Base-by-base conservation (phyloP, 2,329 filamentous ascomycete species). In the Coniosporium tulheliwenetii region DNA sequence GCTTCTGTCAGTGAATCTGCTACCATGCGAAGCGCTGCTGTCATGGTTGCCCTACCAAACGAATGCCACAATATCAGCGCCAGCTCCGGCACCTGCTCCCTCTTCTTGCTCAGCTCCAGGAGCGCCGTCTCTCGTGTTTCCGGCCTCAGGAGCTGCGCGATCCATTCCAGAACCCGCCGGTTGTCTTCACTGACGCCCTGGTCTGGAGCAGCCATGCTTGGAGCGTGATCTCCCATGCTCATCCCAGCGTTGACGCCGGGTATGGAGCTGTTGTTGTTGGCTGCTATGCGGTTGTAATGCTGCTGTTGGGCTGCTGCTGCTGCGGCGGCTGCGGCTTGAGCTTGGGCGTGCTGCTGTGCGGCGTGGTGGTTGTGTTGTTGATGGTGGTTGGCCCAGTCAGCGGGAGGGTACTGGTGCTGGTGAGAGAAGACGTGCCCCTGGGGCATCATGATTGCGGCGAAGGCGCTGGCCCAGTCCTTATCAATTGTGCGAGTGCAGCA, bases 51-150 rank as follows among this genome's bases (percentile, higher is more conserved):
- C 77, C 48, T 75, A 93, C 89, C 91, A 56, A 95, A 96, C 3
- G 89, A 96, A 62, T 98, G 91, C 91, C 91, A 98, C 46, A 98
- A 70, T 45, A 98, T 94, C 52, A 98, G 69, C 37, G 91, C 91
- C 44, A 98, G 70, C 66, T 98, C 91, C 0, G 91, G 89, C 12
- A 98, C 91, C 63, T 96, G 91, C 64, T 98, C 91, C 43, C 91
- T 73, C 73, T 98, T 98, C 71, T 98, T 98, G 66, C 89, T 96
- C 39, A 98, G 72, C 62, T 98, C 91, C 55, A 98, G 72, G 41
- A 98, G 71, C 39, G 91, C 91, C 4, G 85, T 80, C 66, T 96
- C 91, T 47, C 91, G 76, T 26, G 86, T 87, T 52, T 73, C 78
- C 48, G 87, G 83, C 59, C 86, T 89, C 56, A 96, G 73, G 43